phyloP scores from a whole-genome alignment of 805 yeast genomes.

The Candida boidinii region DNA sequence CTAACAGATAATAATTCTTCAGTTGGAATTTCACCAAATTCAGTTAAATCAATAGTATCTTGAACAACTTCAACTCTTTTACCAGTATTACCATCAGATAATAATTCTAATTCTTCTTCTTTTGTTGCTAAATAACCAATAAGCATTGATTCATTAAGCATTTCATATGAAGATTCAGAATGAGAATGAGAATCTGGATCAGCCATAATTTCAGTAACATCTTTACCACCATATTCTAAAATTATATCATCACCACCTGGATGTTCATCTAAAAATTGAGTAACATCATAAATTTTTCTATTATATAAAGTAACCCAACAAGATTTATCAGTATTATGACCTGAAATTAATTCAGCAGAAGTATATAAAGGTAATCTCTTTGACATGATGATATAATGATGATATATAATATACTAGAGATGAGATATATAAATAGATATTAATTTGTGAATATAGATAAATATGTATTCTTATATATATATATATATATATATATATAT shows the following conservation, averaged over 20 bases:
- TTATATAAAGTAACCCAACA: slow-evolving; percentile 78
- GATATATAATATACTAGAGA: too few species aligned
- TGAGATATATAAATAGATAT: too few species aligned
- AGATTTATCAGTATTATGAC: slow-evolving; percentile 46
- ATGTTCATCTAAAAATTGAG: slow-evolving; percentile 63
- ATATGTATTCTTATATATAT: too few species aligned
- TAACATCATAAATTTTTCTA: slow-evolving; percentile 80
- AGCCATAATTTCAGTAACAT: slow-evolving; percentile 64
- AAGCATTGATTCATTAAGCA: slow-evolving; percentile 76
- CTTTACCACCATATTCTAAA: slow-evolving; percentile 50
- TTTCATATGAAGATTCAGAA: slow-evolving; percentile 81
- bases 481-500: too few species aligned
- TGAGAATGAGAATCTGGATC: slow-evolving; percentile 69
- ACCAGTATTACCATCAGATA: slow-evolving; percentile 28
- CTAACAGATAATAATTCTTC: slow-evolving; percentile 65
- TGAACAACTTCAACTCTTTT: slow-evolving; percentile 39
- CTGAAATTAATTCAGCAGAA: slow-evolving; percentile 34
- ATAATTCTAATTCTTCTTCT: slow-evolving; percentile 65
- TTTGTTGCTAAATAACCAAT: slow-evolving; percentile 79
- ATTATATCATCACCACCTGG: slow-evolving; percentile 61
- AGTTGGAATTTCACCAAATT: slow-evolving; percentile 58
- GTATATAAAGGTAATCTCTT: slow-evolving; percentile 52
- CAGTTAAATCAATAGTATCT: slow-evolving; percentile 39
- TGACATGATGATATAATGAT: background rate
- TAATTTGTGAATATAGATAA: too few species aligned